Evolutionary conservation across 805 yeast genomes (phyloP), one percentile per base, ranked within the genome.

Genomic region (Starmerella vaccinii): DNA sequence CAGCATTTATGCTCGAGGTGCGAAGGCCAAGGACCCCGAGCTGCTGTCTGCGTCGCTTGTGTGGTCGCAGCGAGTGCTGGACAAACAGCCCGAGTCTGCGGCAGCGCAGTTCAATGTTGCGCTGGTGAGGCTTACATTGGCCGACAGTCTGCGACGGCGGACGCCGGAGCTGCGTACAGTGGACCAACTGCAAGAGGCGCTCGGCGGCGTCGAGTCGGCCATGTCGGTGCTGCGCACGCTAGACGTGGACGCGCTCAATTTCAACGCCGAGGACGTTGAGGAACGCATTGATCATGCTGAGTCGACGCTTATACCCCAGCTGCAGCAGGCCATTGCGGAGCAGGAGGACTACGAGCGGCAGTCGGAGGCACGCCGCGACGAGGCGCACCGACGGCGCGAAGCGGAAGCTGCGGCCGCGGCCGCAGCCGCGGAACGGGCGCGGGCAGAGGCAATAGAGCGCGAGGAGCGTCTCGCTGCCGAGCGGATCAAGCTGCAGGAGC

Each of bases 251-350:
- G 77, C 76, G 18, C 81, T 94, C 10, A 95, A 95, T 30, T 85
- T 78, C 63, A 82, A 94, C 2, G 73, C 82, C 24, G 78, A 78
- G 18, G 96, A 89, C 56, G 71, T 92, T 58, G 82, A 80, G 60
- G 82, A 88, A 58, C 80, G 97, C 68, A 90, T 92, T n/a, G 76
- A 77, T 57, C 76, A 87, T 75, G 96, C 95, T 63, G 74, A 79
- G 46, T 77, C 80, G 50, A 84, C 95, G 0, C 72, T 88, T 63
- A 71, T 76, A 54, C 80, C 77, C 52, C 82, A 88, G 63, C 73
- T 92, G 56, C 83, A 76, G 57, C 76, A 81, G 53, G 77, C 81
- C 26, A 69, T 83, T 47, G 78, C 75, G 23, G 90, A 85, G 57
- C 96, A 92, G 54, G 49, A 39, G n/a, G 41, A 21, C 5, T 80